Evolutionary conservation across 2,329 filamentous ascomycete genomes (phyloP), one percentile per base, ranked within the genome.

Genomic region (Fusarium albosuccineum): DNA sequence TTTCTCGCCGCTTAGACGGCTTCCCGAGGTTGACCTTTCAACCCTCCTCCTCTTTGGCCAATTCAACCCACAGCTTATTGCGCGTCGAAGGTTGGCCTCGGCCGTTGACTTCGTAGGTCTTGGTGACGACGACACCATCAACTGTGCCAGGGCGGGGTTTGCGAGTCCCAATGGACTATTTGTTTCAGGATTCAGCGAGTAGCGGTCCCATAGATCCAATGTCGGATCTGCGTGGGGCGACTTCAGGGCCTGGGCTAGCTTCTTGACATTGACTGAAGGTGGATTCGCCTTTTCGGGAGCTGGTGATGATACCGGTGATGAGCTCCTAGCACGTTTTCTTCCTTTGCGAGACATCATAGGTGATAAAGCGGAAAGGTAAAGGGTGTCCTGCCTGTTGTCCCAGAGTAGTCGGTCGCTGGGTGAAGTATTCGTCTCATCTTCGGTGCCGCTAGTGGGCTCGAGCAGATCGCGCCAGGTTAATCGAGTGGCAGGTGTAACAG

Each of bases 131-230:
- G 90, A 92, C 3, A 89, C 83, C 80, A 91, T 87, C 27, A 93
- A 80, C 57, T 91, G 87, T 49, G 87, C 86, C 26, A 92, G 81
- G 14, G 85, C 80, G 39, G 87, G 87, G 69, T 88, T 89, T 41
- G 81, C 77, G 42, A 83, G 77, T 17, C 86, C 85, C 1, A 44
- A 78, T 77, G 53, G 78, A 69, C 64, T 83, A 77, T 13, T 81
- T 75, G 54, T 84, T 81, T 72, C 83, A 27, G 67, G 63, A 37
- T 74, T 77, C 14, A 88, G 78, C 37, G 91, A 86, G 74, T 92
- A 93, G 53, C 91, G 88, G 70, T 91, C 92, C 92, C 92, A 95
- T 2, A 94, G 79, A 66, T 94, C 91, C 33, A 90, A 79, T 3
- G 91, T 91, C 37, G 92, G 90, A 72, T 94, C 91, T 33, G 89